A percentile compares a stretch with the other conserved stretches of the same genome.
Conservation (phyloP, 495 filamentous ascomycete genomes). For the Neurospora africana region DNA sequence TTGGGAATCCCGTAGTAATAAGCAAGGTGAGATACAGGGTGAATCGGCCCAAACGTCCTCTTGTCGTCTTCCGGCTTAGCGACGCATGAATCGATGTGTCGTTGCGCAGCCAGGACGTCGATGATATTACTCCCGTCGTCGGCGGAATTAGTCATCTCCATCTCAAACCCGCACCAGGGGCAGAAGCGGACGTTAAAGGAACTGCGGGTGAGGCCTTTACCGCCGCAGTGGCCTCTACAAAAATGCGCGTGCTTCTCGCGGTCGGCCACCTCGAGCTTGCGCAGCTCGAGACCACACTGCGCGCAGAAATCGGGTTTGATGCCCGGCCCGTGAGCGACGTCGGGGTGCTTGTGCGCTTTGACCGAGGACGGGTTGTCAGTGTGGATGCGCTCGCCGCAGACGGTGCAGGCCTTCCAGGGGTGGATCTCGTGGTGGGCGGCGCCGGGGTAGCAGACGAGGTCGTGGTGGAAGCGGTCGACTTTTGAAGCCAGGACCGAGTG, state of each 20-base stretch:
- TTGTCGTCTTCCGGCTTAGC: background rate
- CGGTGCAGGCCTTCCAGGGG: background rate
- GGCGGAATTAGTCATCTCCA: background rate
- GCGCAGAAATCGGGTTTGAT: conserved; percentile 2
- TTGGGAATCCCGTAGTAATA: background rate
- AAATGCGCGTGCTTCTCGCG: conserved; percentile 1
- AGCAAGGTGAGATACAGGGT: background rate
- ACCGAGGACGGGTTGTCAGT: background rate
- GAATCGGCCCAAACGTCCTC: background rate
- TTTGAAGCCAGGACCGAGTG: conserved; percentile 4
- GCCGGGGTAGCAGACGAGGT: conserved; percentile 12
- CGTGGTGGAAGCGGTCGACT: conserved; percentile 15
- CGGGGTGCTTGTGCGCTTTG: background rate
- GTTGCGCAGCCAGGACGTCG: background rate
- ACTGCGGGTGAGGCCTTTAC: background rate
- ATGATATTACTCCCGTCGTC: background rate
- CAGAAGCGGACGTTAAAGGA: conserved; percentile 2
- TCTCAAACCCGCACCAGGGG: conserved; percentile 9
- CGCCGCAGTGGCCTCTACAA: conserved; percentile 4
- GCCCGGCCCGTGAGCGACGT: background rate
- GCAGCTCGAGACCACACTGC: conserved; percentile 5
- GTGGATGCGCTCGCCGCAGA: conserved; percentile 3
- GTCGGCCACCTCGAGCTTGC: background rate
- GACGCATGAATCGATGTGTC: background rate
- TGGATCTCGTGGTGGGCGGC: background rate